These are phyloP conservation scores for Fusarium solani-melongenae DNA, from an alignment of 2,329 filamentous ascomycete genomes.

Conservation along the genomic window DNA sequence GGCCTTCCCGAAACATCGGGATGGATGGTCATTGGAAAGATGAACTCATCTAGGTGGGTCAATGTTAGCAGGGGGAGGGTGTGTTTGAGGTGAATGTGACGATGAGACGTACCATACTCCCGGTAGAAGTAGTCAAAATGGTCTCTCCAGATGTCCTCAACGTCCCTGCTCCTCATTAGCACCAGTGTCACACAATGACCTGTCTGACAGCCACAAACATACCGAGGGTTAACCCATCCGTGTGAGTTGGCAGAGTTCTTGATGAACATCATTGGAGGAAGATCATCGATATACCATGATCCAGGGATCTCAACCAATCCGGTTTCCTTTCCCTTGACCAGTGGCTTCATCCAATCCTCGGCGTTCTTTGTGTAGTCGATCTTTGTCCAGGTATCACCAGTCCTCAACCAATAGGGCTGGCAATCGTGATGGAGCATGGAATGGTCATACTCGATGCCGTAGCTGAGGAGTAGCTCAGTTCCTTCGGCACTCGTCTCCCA, in stretches of 20 bases:
- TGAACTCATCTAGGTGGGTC: constrained; percentile 68
- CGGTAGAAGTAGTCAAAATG: constrained; percentile 80
- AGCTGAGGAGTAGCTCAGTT: constrained; percentile 71
- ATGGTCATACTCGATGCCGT: constrained; percentile 78
- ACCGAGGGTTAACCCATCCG: constrained; percentile 64
- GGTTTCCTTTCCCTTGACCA: constrained; percentile 67
- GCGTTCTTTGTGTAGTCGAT: constrained; percentile 66
- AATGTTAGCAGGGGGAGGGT: neutral
- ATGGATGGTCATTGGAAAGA: constrained; percentile 82
- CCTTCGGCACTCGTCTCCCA: constrained; percentile 80
- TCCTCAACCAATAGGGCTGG: constrained; percentile 71
- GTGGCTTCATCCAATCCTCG: constrained; percentile 58
- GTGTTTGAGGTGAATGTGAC: neutral
- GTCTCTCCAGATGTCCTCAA: constrained; percentile 73
- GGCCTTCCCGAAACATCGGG: constrained; percentile 78
- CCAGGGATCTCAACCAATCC: constrained; percentile 73
- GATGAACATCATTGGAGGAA: constrained; percentile 80
- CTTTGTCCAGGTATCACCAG: constrained; percentile 75
- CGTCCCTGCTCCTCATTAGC: constrained; percentile 49
- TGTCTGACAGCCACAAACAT: neutral
- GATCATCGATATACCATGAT: constrained; percentile 72
- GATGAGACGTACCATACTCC: constrained; percentile 65
- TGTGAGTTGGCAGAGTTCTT: constrained; percentile 72
- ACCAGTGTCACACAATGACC: neutral
- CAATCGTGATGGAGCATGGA: constrained; percentile 73